Evolutionary conservation across 2,329 filamentous ascomycete genomes (phyloP).

Genomic region (Hypoxylon sp.): DNA sequence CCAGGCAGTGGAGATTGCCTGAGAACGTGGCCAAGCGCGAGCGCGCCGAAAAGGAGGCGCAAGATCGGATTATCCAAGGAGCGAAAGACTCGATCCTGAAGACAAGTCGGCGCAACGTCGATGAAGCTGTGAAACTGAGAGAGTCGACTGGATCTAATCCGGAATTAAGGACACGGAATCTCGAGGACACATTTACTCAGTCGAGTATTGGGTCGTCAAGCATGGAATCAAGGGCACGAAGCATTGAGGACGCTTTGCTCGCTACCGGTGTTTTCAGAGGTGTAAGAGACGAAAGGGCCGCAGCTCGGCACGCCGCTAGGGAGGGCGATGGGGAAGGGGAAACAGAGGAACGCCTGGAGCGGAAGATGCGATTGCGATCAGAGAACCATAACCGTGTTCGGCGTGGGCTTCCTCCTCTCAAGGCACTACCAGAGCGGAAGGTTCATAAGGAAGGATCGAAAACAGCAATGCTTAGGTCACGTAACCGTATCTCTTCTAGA

Average conservation of each 20-base stretch:
- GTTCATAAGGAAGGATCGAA: constrained; percentile 49
- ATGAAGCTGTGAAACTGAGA: constrained; percentile 38
- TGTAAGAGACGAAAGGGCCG: constrained; percentile 46
- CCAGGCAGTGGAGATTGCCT: constrained; percentile 58
- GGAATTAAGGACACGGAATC: constrained; percentile 29
- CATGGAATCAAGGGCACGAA: constrained; percentile 33
- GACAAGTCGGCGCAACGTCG: constrained; percentile 40
- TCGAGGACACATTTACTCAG: constrained; percentile 43
- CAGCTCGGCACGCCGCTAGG: constrained; percentile 44
- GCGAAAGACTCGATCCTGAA: constrained; percentile 45
- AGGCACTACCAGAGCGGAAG: constrained; percentile 45
- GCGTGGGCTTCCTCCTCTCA: constrained; percentile 48
- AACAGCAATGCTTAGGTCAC: constrained; percentile 49
- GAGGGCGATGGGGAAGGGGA: constrained; percentile 35
- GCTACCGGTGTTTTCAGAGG: constrained; percentile 49
- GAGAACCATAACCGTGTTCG: constrained; percentile 50
- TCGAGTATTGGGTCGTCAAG: constrained; percentile 6
- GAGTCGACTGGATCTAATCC: constrained; percentile 38
- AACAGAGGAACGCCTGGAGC: constrained; percentile 33
- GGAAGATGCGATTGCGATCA: constrained; percentile 44
- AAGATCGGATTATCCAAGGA: constrained; percentile 41
- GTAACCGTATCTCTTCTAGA: constrained; percentile 42
- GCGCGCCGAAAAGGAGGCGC: constrained; percentile 38
- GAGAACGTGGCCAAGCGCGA: constrained; percentile 48
- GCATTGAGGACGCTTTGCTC: constrained; percentile 49